Percentiles rank a stretch among this genome's conserved stretches.
These are phyloP conservation scores for Protomyces lactucae-debilis DNA, from an alignment of 1,139 yeast genomes.

Conservation along the genomic window DNA sequence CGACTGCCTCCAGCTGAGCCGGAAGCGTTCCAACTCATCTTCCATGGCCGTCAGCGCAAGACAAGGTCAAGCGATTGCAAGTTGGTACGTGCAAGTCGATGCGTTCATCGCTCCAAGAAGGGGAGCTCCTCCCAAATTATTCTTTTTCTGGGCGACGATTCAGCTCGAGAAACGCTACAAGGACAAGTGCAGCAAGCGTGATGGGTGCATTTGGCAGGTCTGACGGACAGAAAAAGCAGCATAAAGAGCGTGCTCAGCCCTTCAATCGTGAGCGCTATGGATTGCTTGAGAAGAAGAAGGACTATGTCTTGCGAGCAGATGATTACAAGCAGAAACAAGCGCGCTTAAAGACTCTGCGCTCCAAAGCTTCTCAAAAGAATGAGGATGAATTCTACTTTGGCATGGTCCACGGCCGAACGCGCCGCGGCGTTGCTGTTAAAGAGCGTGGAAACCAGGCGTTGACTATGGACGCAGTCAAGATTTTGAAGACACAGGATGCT, in stretches of 20 bases:
- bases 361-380: slow-evolving; percentile 67
- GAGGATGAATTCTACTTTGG: slow-evolving; percentile 95
- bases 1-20: neutral
- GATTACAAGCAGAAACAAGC: slow-evolving; percentile 88
- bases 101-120: neutral
- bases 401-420: slow-evolving; percentile 69
- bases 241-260: slow-evolving; percentile 86
- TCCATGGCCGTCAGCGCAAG: neutral
- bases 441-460: slow-evolving; percentile 49
- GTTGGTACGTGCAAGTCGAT: neutral
- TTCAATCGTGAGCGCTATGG: slow-evolving; percentile 69
- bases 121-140: neutral
- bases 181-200: neutral
- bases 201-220: slow-evolving; percentile 25
- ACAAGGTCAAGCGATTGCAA: no score
- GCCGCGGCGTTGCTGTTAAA: slow-evolving; percentile 61
- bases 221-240: slow-evolving; percentile 39
- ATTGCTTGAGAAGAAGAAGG: slow-evolving; percentile 88
- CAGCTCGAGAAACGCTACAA: no score
- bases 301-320: slow-evolving; percentile 78
- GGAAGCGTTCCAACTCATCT: neutral
- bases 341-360: slow-evolving; percentile 67
- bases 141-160: neutral
- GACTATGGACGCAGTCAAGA: slow-evolving; percentile 66
- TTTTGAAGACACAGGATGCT: slow-evolving; percentile 83